Evolutionary conservation across 192 early-diverging fungal genomes (phyloP), one percentile per base, ranked within the genome.

Genomic region (Phycomyces blakesleeanus): DNA sequence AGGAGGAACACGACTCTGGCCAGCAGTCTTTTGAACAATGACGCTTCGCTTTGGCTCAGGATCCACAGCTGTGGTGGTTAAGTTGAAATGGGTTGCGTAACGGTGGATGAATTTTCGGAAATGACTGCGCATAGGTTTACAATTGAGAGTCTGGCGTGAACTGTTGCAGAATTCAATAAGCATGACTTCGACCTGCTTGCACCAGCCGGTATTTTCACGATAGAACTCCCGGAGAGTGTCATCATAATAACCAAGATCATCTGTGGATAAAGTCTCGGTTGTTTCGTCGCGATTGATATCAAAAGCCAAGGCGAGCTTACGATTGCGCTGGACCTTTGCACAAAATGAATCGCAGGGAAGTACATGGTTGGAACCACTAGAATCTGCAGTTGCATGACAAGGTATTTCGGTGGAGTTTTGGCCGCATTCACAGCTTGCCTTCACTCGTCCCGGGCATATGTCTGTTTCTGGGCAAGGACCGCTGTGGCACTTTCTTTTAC

Each of bases 281-380:
- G 37, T 34, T 15, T 77, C 69, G 2, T 87, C 81, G 1, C 72
- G 65, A 18, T 66, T 55, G 16, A 89, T 74, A 21, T 91, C 85
- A 26, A 98, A 64, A 0, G 96, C 96, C 34, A 83, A 73, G 0
- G 94, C 93, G 11, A 98, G 75, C 16, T 81, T 66, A 18, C 84
- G 80, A 73, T 95, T 95, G 29, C 96, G 87, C 67, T 91, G 83
- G 18, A 82, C 78, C 18, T 89, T 76, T 47, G 83, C 81, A 72
- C 96, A 98, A 51, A 85, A 74, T 26, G 91, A 91, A 57, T 95
- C 89, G 71, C 96, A 98, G 5, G 71, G 70, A 20, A 96, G 78
- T 5, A 68, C 57, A 27, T 76, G 73, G 24, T 74, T 79, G 1
- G 67, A 73, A 64, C 78, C 80, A 18, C 75, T 54, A 6, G 71